These are phyloP conservation scores for Diphasiastrum complanatum DNA, from an alignment of 83 land plant genomes.

Conservation along the genomic window DNA sequence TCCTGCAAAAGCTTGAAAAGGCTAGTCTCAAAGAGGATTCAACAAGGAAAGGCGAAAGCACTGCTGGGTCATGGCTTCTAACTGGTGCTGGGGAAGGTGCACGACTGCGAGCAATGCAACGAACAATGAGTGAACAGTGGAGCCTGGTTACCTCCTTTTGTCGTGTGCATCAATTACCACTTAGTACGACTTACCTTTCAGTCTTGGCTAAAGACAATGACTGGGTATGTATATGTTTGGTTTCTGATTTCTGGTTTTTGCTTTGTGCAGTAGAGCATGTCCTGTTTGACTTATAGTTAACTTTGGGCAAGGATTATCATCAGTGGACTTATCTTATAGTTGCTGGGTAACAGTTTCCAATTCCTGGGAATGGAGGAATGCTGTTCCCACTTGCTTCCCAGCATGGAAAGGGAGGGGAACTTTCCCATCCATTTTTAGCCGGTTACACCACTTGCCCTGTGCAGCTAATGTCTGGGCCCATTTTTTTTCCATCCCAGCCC, in stretches of 20 bases:
- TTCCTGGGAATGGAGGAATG: no score
- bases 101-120: slow-evolving; percentile 61
- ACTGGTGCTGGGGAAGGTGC: slow-evolving; percentile 79
- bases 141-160: slow-evolving; percentile 77
- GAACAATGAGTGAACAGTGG: slow-evolving; percentile 79
- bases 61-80: slow-evolving; percentile 78
- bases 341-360: no score
- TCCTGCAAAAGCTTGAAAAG: slow-evolving; percentile 74
- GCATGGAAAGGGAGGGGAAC: no score
- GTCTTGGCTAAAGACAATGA: slow-evolving; percentile 89
- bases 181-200: slow-evolving; percentile 79
- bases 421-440: no score
- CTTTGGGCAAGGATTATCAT: no score
- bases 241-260: slow-evolving; percentile 47
- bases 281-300: slow-evolving; percentile 1
- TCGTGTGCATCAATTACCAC: slow-evolving; percentile 75
- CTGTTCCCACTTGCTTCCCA: no score
- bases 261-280: background rate
- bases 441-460: no score
- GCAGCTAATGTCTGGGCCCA: no score
- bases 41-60: slow-evolving; percentile 41
- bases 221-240: slow-evolving; percentile 59
- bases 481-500: no score
- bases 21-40: slow-evolving; percentile 44
- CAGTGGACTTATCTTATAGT: no score